Percentiles rank a stretch among this genome's conserved stretches.
phyloP scores from a whole-genome alignment of 805 yeast genomes.

The Allodekkera sacchari region DNA sequence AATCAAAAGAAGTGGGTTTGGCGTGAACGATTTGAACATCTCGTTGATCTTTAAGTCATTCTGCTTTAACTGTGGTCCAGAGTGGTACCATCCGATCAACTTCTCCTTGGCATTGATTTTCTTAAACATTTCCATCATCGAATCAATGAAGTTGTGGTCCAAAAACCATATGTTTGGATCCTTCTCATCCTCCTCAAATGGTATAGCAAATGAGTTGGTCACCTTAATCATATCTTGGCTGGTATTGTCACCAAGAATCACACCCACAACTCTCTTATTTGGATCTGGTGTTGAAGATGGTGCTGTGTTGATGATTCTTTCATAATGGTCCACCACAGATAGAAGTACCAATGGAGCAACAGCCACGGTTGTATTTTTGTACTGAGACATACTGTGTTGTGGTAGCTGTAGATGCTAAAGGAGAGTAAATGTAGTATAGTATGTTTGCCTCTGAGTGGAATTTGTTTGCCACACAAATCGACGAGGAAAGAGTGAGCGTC shows the following conservation, averaged over 20 bases:
- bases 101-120: constrained; percentile 96
- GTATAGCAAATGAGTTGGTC: constrained; percentile 92
- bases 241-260: constrained; percentile 74
- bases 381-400: constrained; percentile 11
- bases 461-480: too few relatives aligned
- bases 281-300: constrained; percentile 13
- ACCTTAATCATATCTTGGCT: constrained; percentile 46
- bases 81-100: constrained; percentile 98
- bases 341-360: constrained; percentile 93
- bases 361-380: constrained; percentile 50
- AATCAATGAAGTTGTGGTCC: constrained; percentile 92
- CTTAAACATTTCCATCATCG: constrained; percentile 96
- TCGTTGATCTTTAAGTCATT: constrained; percentile 91
- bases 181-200: constrained; percentile 94
- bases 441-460: too few relatives aligned
- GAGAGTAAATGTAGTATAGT: not conserved
- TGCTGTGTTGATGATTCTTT: constrained; percentile 59
- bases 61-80: constrained; percentile 86
- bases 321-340: constrained; percentile 92
- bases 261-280: constrained; percentile 88
- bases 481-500: too few relatives aligned
- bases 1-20: constrained; percentile 75
- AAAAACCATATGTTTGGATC: constrained; percentile 92
- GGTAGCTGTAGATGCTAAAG: not conserved
- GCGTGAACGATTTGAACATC: constrained; percentile 71